These are phyloP conservation scores for Andrographis paniculata DNA, from an alignment of 305 asterid species.

Conservation along the genomic window DNA sequence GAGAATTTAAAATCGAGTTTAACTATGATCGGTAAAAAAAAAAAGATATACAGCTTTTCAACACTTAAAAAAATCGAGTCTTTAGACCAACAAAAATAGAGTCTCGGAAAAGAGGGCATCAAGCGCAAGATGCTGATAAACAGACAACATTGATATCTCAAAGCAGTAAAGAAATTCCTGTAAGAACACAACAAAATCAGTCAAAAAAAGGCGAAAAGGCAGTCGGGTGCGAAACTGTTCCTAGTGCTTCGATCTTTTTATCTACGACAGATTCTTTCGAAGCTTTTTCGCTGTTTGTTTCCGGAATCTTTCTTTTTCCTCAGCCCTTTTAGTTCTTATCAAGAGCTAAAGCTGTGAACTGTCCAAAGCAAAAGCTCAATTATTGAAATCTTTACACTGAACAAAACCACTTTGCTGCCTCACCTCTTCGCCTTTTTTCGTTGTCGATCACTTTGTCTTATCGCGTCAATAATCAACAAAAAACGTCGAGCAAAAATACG, in stretches of 20 bases:
- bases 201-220: constrained; percentile 4
- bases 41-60: not conserved
- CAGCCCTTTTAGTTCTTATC: constrained; percentile 5
- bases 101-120: too few species aligned
- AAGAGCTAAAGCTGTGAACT: constrained; percentile 15
- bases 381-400: constrained; percentile 8
- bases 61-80: too few species aligned
- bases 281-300: constrained; percentile 14
- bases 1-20: not conserved
- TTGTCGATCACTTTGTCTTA: not conserved
- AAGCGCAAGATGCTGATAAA: too few species aligned
- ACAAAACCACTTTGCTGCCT: constrained; percentile 12
- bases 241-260: constrained; percentile 26
- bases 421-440: not conserved
- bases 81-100: too few species aligned
- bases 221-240: constrained; percentile 13
- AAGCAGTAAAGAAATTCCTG: not conserved
- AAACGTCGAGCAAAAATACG: too few species aligned
- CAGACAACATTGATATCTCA: too few species aligned
- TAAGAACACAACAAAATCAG: constrained; percentile 9
- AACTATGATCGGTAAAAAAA: not conserved
- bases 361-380: constrained; percentile 14
- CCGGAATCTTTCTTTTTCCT: not conserved
- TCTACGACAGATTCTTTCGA: constrained; percentile 18
- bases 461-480: constrained; percentile 11